Base-by-base conservation (phyloP, 1,284 basidiomycete genomes). In the Marasmius fiardii region DNA sequence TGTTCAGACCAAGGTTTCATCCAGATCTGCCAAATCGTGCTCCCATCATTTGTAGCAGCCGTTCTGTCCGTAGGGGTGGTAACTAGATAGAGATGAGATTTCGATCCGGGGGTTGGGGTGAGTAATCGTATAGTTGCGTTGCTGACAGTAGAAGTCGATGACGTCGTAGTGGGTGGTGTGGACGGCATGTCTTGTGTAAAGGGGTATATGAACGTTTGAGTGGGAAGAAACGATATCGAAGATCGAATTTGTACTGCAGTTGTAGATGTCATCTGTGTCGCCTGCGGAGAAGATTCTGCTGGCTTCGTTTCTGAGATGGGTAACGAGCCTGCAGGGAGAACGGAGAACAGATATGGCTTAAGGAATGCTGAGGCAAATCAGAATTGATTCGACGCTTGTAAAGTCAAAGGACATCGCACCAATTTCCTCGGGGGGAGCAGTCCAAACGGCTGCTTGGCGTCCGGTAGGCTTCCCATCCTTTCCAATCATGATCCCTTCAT, bases 291-390 rank as follows among this genome's bases (percentile, higher is more conserved):
- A 69, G 68, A 64, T 4, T 71, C 64, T 12, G 72, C 57, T 41
- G 63, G 61, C 57, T 67, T 66, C n/a, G 59, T 54, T 10, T 64
- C 54, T 23, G 63, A 34, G 47, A 57, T 63, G 21, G 84, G 76
- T 2, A 87, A 76, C 1, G 83, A 76, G 1, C 86, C 85, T 0
- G 87, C 72, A 0, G 93, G 88, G 4, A 95, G 74, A 11, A 91
- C 74, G 0, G 92, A 86, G 65, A 96, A 83, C 37, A 97, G 79
- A 67, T 94, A 96, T 0, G 95, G 95, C 63, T 87, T 89, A 34
- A 90, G 75, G 58, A 86, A 91, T 0, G 86, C 93, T 92, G 60
- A 8, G 4, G 28, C 31, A 21, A 21, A 21, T 41, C 3, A 35
- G 28, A 12, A 4, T 31, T 28, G 14, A 5, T 37, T 20, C 23